These are phyloP conservation scores for Nothophoma quercina DNA, from an alignment of 2,329 filamentous ascomycete species.

Conservation along the genomic window DNA sequence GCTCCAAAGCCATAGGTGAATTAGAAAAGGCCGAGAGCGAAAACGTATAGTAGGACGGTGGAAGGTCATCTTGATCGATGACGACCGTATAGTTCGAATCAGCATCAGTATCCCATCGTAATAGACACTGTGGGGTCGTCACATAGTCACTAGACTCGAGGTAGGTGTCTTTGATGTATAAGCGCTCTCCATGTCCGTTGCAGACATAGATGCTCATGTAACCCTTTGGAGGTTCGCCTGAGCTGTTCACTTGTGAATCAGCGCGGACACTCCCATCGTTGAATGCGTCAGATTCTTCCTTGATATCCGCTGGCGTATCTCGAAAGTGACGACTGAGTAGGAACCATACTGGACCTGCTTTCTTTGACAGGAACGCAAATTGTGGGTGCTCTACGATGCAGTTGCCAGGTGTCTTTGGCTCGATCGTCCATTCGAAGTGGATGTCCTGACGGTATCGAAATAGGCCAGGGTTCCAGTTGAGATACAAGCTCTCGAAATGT, in stretches of 20 bases:
- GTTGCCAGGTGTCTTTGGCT: slow-evolving; percentile 67
- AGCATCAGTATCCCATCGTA: slow-evolving; percentile 71
- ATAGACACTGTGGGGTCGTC: slow-evolving; percentile 89
- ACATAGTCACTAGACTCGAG: slow-evolving; percentile 84
- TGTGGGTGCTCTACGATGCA: slow-evolving; percentile 74
- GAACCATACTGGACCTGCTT: slow-evolving; percentile 76
- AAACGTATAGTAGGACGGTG: slow-evolving; percentile 78
- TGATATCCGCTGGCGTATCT: slow-evolving; percentile 55
- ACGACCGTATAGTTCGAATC: slow-evolving; percentile 68
- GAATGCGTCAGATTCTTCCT: slow-evolving; percentile 41
- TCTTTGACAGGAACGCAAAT: slow-evolving; percentile 61
- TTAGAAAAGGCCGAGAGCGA: slow-evolving; percentile 84
- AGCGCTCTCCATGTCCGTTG: slow-evolving; percentile 71
- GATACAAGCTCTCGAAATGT: slow-evolving; percentile 93
- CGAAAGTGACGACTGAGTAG: slow-evolving; percentile 87
- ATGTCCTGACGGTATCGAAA: slow-evolving; percentile 85
- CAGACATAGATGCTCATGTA: slow-evolving; percentile 91
- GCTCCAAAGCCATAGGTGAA: slow-evolving; percentile 65
- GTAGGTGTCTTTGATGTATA: slow-evolving; percentile 76
- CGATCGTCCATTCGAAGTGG: slow-evolving; percentile 85
- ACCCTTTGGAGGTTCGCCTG: slow-evolving; percentile 60
- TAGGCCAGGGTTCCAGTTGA: slow-evolving; percentile 93
- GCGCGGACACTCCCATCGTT: slow-evolving; percentile 40
- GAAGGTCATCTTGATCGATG: slow-evolving; percentile 79
- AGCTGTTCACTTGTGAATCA: slow-evolving; percentile 30